Percentiles rank a stretch among this genome's conserved stretches.
Conservation (phyloP, 1,284 basidiomycete species). For the Schizophyllum commune region DNA sequence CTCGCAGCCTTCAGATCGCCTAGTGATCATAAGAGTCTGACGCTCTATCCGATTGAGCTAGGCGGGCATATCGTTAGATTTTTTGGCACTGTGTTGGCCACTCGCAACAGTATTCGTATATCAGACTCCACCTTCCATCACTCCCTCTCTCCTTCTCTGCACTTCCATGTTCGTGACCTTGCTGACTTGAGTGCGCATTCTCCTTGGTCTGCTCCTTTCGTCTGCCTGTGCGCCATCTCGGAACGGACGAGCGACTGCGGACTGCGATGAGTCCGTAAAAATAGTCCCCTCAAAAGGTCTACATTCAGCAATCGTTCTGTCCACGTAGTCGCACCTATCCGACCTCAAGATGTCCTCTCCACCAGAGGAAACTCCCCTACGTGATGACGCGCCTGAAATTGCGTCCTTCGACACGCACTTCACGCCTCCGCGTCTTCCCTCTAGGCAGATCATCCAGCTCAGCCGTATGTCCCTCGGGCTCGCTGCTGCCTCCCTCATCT, state of each 20-base stretch:
- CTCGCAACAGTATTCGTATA: too few relatives aligned
- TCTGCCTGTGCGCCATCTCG: too few relatives aligned
- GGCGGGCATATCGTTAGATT: slow-evolving; percentile 40
- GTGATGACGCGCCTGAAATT: neutral
- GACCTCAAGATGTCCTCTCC: neutral
- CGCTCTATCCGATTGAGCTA: slow-evolving; percentile 85
- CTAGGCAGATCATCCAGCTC: neutral
- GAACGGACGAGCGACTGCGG: neutral
- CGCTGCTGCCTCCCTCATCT: neutral
- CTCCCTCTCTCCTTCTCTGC: neutral
- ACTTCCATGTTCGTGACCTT: neutral
- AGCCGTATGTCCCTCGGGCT: neutral
- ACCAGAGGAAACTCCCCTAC: neutral
- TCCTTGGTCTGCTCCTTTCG: too few relatives aligned
- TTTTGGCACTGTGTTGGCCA: too few relatives aligned
- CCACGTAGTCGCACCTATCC: neutral
- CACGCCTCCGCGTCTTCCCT: neutral
- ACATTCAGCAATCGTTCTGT: too few relatives aligned
- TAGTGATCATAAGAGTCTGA: slow-evolving; percentile 49
- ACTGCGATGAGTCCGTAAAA: neutral
- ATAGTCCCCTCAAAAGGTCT: neutral
- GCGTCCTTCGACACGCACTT: neutral
- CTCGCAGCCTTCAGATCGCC: slow-evolving; percentile 67
- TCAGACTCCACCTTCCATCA: neutral
- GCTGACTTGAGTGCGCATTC: too few relatives aligned